phyloP scores from a whole-genome alignment of 306 rosid genomes.

The Myrica gale region DNA sequence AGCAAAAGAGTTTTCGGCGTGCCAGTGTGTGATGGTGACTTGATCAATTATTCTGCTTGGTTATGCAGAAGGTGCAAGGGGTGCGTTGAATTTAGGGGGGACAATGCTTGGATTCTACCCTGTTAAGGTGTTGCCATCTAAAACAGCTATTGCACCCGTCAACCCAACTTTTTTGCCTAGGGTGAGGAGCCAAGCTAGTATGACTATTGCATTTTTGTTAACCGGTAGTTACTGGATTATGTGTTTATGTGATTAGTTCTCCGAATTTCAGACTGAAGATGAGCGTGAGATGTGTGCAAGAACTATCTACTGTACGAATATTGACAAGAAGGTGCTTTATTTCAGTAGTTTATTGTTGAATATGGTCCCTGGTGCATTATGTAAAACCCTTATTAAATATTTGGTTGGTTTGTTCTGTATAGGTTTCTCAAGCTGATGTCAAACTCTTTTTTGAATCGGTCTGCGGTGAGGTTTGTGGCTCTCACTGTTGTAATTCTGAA shows the following conservation, averaged over 20 bases:
- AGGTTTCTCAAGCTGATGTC: conserved; percentile 96
- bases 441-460: conserved; percentile 85
- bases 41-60: neutral
- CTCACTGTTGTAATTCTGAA: conserved; percentile 7
- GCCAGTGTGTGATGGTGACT: neutral
- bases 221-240: conserved; percentile 17
- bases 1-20: neutral
- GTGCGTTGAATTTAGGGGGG: conserved; percentile 83
- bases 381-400: conserved; percentile 8
- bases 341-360: conserved; percentile 3
- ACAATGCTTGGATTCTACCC: conserved; percentile 97
- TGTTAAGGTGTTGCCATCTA: conserved; percentile 89
- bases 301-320: conserved; percentile 93
- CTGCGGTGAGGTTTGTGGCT: conserved; percentile 86
- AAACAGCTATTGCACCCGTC: conserved; percentile 99
- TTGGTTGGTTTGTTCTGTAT: conserved; percentile 25
- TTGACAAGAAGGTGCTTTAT: conserved; percentile 83
- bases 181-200: conserved; percentile 43
- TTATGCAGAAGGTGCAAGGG: conserved; percentile 84
- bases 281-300: conserved; percentile 99
- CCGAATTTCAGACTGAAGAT: conserved; percentile 65
- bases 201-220: conserved; percentile 6
- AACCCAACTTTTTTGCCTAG: conserved; percentile 92
- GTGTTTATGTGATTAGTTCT: conserved; percentile 24
- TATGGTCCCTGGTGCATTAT: conserved; percentile 12